These are phyloP conservation scores for Thelephora terrestris DNA, from an alignment of 1,284 basidiomycete genomes.

Conservation along the genomic window DNA sequence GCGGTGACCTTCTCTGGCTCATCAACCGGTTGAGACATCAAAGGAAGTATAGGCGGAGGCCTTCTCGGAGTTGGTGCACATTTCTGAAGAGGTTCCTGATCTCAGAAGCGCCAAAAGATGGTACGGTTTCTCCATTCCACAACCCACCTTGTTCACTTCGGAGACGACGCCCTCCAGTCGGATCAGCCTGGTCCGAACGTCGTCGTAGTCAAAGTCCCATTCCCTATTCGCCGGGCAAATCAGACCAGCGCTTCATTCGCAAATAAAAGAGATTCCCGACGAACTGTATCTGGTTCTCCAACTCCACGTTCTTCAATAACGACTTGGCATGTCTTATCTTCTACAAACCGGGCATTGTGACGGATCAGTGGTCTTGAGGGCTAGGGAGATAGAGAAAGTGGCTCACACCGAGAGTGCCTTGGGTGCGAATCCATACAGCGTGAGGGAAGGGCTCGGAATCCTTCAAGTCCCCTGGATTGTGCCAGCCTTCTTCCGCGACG, in stretches of 20 bases:
- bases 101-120: constrained; percentile 1
- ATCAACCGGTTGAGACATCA: constrained; percentile 10
- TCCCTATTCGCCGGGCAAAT: constrained; percentile 23
- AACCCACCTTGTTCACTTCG: constrained; percentile 37
- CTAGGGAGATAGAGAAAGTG: background rate
- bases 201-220: constrained; percentile 30
- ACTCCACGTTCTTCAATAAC: constrained; percentile 47
- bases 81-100: constrained; percentile 15
- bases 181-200: constrained; percentile 39
- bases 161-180: constrained; percentile 40
- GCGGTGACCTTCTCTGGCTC: background rate
- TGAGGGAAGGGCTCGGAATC: constrained; percentile 14
- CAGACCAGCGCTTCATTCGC: background rate
- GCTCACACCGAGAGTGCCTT: constrained; percentile 47
- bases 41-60: constrained; percentile 13
- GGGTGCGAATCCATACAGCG: constrained; percentile 47
- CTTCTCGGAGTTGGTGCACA: constrained; percentile 10
- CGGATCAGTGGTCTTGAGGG: background rate
- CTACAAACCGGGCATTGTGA: constrained; percentile 24
- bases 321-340: constrained; percentile 52
- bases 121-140: background rate
- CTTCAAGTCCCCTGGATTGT: too few species aligned
- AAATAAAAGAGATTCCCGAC: constrained; percentile 28
- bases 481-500: constrained; percentile 39
- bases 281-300: constrained; percentile 31